Conservation (phyloP, 2,329 filamentous ascomycete species). For the Fusarium pseudograminearum region DNA sequence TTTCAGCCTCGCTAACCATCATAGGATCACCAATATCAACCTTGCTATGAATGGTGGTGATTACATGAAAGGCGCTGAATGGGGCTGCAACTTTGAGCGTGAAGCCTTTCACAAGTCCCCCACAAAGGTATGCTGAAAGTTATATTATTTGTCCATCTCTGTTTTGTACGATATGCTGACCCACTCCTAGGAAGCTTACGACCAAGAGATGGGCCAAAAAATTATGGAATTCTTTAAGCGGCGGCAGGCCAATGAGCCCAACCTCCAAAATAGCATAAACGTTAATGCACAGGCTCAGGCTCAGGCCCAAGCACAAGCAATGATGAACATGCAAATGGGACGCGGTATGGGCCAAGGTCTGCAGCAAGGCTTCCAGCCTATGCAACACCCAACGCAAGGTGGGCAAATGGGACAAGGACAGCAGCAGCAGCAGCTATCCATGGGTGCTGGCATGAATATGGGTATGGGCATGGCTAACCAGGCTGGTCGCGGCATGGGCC, state of each 20-base stretch:
- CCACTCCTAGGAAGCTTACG: conserved; percentile 60
- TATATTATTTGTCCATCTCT: neutral
- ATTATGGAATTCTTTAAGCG: conserved; percentile 63
- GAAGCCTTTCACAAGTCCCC: conserved; percentile 60
- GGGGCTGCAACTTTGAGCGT: conserved; percentile 62
- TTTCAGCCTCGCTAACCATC: conserved; percentile 31
- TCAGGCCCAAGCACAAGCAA: conserved; percentile 56
- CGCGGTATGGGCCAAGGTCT: conserved; percentile 63
- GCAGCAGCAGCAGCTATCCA: conserved; percentile 49
- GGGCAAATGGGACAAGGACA: conserved; percentile 62
- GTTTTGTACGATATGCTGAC: conserved; percentile 36
- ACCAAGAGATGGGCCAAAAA: conserved; percentile 60
- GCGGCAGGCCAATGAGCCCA: conserved; percentile 63
- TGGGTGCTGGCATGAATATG: conserved; percentile 49
- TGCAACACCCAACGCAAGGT: conserved; percentile 70
- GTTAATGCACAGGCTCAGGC: conserved; percentile 56
- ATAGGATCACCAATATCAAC: conserved; percentile 64
- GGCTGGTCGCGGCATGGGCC: conserved; percentile 57
- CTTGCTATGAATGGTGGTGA: conserved; percentile 60
- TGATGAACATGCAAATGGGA: conserved; percentile 68
- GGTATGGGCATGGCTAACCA: conserved; percentile 53
- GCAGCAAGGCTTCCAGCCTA: conserved; percentile 68
- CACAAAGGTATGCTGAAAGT: conserved; percentile 58
- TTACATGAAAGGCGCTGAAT: conserved; percentile 56
- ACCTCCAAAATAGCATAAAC: conserved; percentile 63